Evolutionary conservation across 106 monocot species (phyloP).

Genomic region (Xerophyta viscosa): DNA sequence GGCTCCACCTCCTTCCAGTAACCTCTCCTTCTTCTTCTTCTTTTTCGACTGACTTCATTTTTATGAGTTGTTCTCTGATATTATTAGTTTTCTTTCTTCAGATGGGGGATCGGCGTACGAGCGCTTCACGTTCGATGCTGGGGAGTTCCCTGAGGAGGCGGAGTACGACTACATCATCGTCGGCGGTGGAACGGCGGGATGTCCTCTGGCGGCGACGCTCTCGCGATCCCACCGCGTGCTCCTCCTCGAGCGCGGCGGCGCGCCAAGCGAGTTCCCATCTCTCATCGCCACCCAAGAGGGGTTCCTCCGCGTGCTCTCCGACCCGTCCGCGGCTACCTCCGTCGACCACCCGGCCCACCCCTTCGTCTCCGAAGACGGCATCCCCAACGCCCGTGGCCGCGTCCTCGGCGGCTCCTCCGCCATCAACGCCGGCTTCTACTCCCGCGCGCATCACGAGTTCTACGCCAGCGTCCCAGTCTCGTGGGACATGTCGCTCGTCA

Average conservation of each 20-base stretch:
- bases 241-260: slow-evolving; percentile 66
- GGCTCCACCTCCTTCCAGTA: neutral
- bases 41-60: neutral
- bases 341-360: slow-evolving; percentile 50
- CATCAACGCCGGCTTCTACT: slow-evolving; percentile 79
- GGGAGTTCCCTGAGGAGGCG: slow-evolving; percentile 33
- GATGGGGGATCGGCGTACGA: slow-evolving; percentile 19
- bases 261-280: slow-evolving; percentile 49
- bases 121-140: slow-evolving; percentile 48
- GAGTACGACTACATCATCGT: slow-evolving; percentile 75
- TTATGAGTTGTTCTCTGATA: neutral
- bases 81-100: neutral
- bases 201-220: slow-evolving; percentile 72
- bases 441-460: slow-evolving; percentile 48
- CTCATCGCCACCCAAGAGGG: slow-evolving; percentile 33
- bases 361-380: slow-evolving; percentile 64
- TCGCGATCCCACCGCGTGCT: slow-evolving; percentile 35
- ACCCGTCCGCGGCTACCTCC: slow-evolving; percentile 4
- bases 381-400: slow-evolving; percentile 62
- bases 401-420: slow-evolving; percentile 64
- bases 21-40: neutral
- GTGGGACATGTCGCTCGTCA: slow-evolving; percentile 33
- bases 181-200: slow-evolving; percentile 73
- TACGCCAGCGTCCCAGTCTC: neutral
- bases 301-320: slow-evolving; percentile 41